Percentiles rank a stretch among this genome's conserved stretches.
These are phyloP conservation scores for Oryza meridionalis DNA, from an alignment of 176 grass and related monocot species.

Conservation along the genomic window DNA sequence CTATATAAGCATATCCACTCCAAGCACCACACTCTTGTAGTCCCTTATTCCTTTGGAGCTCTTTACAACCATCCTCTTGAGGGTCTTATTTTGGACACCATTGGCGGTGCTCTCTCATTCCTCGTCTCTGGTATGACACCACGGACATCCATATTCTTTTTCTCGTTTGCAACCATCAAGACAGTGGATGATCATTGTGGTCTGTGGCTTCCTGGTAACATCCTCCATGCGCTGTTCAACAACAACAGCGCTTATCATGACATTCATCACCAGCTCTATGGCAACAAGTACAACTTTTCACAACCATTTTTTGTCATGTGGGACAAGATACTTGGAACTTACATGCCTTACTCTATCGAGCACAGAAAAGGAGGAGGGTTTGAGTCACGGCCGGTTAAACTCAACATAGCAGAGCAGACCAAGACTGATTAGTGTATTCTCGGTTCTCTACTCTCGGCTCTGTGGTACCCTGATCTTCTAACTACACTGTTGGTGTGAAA, in stretches of 20 bases:
- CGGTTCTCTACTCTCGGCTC: conserved; percentile 4
- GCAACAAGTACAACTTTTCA: conserved; percentile 87
- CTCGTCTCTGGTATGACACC: conserved; percentile 81
- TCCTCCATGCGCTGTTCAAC: conserved; percentile 63
- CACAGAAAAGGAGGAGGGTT: conserved; percentile 64
- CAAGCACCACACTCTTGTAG: conserved; percentile 78
- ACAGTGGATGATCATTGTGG: conserved; percentile 84
- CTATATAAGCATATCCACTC: conserved; percentile 86
- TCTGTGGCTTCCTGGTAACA: conserved; percentile 81
- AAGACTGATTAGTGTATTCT: conserved; percentile 50
- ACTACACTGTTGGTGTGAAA: conserved; percentile 40
- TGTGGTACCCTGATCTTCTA: conserved; percentile 32
- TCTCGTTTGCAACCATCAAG: conserved; percentile 86
- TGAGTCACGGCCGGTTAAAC: conserved; percentile 60
- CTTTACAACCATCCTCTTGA: conserved; percentile 93
- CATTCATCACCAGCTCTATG: conserved; percentile 80
- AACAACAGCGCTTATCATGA: conserved; percentile 90
- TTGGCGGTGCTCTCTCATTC: conserved; percentile 80
- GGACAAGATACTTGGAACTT: conserved; percentile 78
- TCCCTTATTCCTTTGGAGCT: conserved; percentile 82
- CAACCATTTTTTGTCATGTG: conserved; percentile 81
- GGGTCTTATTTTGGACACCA: conserved; percentile 80
- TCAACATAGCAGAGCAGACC: conserved; percentile 17
- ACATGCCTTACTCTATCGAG: conserved; percentile 72
- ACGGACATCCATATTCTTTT: conserved; percentile 75